Evolutionary conservation across 352 stramenopile genomes (phyloP).

Genomic region (Peronospora belbahrii): DNA sequence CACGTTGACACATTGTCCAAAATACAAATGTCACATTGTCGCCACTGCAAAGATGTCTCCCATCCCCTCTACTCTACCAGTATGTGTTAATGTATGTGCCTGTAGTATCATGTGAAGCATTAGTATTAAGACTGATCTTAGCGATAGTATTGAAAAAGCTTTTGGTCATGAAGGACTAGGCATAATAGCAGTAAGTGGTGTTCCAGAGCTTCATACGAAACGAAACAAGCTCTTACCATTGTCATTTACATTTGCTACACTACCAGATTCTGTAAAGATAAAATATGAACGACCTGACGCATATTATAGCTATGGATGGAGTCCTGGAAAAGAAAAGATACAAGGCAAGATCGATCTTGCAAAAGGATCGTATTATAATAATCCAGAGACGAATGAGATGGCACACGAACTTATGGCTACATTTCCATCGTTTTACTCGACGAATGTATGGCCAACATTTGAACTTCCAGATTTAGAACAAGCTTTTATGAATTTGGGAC

Average conservation of each 20-base stretch:
- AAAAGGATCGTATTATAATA: conserved; percentile 97
- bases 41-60: no score
- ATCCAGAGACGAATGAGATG: conserved; percentile 88
- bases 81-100: no score
- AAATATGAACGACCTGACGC: conserved; percentile 80
- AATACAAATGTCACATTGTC: no score
- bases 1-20: no score
- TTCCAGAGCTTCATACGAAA: conserved; percentile 72
- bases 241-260: conserved; percentile 76
- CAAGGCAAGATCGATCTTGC: conserved; percentile 88
- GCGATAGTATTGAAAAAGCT: conserved; percentile 53
- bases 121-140: conserved; percentile 43
- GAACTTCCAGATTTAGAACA: conserved; percentile 78
- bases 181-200: conserved; percentile 83
- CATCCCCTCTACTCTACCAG: not conserved
- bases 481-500: conserved; percentile 87
- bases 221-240: conserved; percentile 75
- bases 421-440: conserved; percentile 89
- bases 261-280: conserved; percentile 71
- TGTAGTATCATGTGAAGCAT: conserved; percentile 50
- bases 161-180: conserved; percentile 88
- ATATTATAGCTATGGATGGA: conserved; percentile 95
- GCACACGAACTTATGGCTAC: conserved; percentile 59
- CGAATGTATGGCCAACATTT: conserved; percentile 91
- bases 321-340: conserved; percentile 93